Base-by-base conservation (phyloP, 1,284 basidiomycete species). In the Malassezia restricta region DNA sequence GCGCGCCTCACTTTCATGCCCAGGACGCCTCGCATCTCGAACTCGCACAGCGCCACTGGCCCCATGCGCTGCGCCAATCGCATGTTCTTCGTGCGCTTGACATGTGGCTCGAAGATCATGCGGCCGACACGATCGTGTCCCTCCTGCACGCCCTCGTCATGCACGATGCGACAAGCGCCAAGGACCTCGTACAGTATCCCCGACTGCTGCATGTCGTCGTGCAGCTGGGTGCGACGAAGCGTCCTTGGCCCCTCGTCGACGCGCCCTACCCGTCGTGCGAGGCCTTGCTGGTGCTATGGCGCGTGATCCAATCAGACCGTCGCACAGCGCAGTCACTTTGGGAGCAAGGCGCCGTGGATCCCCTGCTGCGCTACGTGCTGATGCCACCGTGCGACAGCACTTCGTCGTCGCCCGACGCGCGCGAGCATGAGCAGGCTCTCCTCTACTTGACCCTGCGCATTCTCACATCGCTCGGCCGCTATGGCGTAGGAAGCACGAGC, bases 301-400 rank as follows among this genome's bases (percentile, higher is more conserved):
- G 78, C 1, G 76, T 87, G 27, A 81, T 82, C 0, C 74, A 75
- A 3, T 79, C 83, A 2, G 85, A 85, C 0, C 80, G 87, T 24
- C 65, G 76, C 0, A 83, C 81, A 55, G 88, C 90, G 0, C 74
- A 76, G 11, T 74, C 77, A 1, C 75, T 90, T 2, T 68, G 71
- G 1, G 8, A 78, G 47, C 78, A 80, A 7, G 65, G 52, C 69
- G 78, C 47, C 76, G 81, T 28, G 80, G 87, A 74, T 75, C 81
- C 60, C 0, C 79, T 90, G 0, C 77, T 94, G 40, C 82, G 85
- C 30, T 92, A 87, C 67, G 71, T 90, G 39, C 78, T 83, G 0
- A 76, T 79, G 27, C 76, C 80, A 7, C 82, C 84, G 17, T 56
- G 62, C n/a, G 55, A 54, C 45, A 38, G 35, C 11, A 15, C 15